Conservation (phyloP, 495 filamentous ascomycete genomes). For the Penicillium atrosanguineum region DNA sequence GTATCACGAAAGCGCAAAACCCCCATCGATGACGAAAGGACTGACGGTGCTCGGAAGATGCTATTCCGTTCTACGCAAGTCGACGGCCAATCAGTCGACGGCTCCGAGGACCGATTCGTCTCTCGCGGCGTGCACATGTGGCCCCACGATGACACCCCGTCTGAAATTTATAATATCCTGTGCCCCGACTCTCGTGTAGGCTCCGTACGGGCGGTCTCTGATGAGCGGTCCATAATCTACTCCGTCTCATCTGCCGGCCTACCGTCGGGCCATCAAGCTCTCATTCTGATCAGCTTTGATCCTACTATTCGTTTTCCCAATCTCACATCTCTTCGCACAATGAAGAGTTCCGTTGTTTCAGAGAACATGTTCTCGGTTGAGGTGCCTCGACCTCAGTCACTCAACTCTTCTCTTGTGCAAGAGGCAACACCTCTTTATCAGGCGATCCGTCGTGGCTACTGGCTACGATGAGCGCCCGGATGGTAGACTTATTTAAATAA, state of each 20-base stretch:
- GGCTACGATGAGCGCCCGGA: constrained; percentile 23
- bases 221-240: constrained; percentile 58
- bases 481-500: too few species aligned
- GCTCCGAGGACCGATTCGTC: constrained; percentile 47
- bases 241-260: constrained; percentile 53
- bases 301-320: constrained; percentile 45
- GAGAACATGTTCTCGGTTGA: constrained; percentile 6
- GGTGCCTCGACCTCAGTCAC: background rate
- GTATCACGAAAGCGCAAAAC: constrained; percentile 44
- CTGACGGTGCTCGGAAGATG: constrained; percentile 28
- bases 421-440: constrained; percentile 36
- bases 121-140: constrained; percentile 54
- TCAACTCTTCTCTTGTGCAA: constrained; percentile 26
- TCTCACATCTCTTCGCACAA: constrained; percentile 10
- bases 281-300: constrained; percentile 66
- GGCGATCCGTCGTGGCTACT: constrained; percentile 36
- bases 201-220: constrained; percentile 50
- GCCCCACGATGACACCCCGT: constrained; percentile 52
- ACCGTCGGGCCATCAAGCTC: constrained; percentile 35
- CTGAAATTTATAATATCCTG: constrained; percentile 52
- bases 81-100: constrained; percentile 25
- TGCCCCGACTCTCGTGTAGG: constrained; percentile 52
- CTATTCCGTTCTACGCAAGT: constrained; percentile 35
- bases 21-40: constrained; percentile 40
- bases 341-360: constrained; percentile 7